These are phyloP conservation scores for Pyracantha coccinea DNA, from an alignment of 331 rosid genomes.

Conservation along the genomic window DNA sequence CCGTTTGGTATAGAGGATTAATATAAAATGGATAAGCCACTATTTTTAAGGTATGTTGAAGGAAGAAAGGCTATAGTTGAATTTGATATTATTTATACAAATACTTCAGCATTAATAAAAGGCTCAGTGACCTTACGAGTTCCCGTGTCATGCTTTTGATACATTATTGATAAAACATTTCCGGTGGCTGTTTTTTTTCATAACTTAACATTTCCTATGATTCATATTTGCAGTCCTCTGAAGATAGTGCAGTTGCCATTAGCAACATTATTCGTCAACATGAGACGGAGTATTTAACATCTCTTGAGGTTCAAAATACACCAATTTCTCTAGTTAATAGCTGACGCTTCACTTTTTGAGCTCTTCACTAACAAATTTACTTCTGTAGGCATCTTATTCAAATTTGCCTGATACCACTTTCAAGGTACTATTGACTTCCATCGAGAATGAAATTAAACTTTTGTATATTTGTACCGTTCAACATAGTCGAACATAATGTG, in stretches of 20 bases:
- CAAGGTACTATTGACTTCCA: conserved; percentile 48
- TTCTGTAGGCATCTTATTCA: conserved; percentile 77
- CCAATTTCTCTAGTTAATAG: conserved; percentile 7
- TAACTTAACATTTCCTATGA: background rate
- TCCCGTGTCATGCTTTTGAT: background rate
- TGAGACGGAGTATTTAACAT: conserved; percentile 78
- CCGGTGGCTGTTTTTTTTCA: background rate
- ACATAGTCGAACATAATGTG: background rate
- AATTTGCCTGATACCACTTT: conserved; percentile 91
- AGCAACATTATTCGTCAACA: conserved; percentile 82
- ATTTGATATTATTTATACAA: too few relatives aligned
- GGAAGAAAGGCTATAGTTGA: background rate
- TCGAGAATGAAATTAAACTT: background rate
- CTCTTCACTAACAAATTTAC: conserved; percentile 25
- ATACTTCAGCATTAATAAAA: too few relatives aligned
- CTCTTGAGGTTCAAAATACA: conserved; percentile 70
- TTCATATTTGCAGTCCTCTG: conserved; percentile 56
- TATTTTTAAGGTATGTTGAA: background rate
- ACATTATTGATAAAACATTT: background rate
- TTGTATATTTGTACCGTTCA: background rate
- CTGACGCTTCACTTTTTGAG: background rate
- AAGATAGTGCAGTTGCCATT: conserved; percentile 63
- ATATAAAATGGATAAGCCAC: background rate
- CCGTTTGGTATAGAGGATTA: too few relatives aligned
- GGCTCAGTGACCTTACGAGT: background rate